Percentiles rank a stretch among this genome's conserved stretches.
These are phyloP conservation scores for Phytophthora macrochlamydospora DNA, from an alignment of 352 stramenopile genomes.

Conservation along the genomic window DNA sequence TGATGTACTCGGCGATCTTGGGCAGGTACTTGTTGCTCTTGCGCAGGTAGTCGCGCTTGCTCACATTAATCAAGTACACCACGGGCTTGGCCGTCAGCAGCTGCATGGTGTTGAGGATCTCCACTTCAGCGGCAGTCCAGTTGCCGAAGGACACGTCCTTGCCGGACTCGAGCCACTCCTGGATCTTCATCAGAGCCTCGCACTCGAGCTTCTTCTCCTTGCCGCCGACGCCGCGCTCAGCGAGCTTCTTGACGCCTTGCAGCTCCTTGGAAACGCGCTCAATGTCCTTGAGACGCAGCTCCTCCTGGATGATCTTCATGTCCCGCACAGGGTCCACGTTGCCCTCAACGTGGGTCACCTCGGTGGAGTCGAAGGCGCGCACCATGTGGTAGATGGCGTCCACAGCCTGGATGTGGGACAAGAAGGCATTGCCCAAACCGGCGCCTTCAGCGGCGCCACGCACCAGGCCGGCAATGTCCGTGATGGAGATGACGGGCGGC, in stretches of 20 bases:
- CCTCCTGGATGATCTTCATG: constrained; percentile 98
- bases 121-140: constrained; percentile 89
- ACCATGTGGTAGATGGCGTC: constrained; percentile 99
- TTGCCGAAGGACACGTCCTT: constrained; percentile 93
- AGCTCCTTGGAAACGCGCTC: constrained; percentile 85
- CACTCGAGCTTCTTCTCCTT: constrained; percentile 97
- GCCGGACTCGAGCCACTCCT: constrained; percentile 81
- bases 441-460: constrained; percentile 96
- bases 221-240: constrained; percentile 86
- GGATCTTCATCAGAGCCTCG: constrained; percentile 83
- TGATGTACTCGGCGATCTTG: constrained; percentile 98
- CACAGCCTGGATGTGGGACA: constrained; percentile 99
- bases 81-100: constrained; percentile 94
- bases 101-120: constrained; percentile 93
- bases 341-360: constrained; percentile 99
- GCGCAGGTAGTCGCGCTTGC: constrained; percentile 97
- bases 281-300: constrained; percentile 98
- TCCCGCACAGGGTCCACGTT: constrained; percentile 98
- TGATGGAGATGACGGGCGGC: constrained; percentile 97
- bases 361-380: constrained; percentile 96
- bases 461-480: constrained; percentile 99
- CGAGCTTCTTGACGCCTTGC: constrained; percentile 86
- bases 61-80: constrained; percentile 99
- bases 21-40: constrained; percentile 98
- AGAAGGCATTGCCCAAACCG: constrained; percentile 99